These are phyloP conservation scores for Colletotrichum tropicale DNA, from an alignment of 2,329 filamentous ascomycete species.

Conservation along the genomic window DNA sequence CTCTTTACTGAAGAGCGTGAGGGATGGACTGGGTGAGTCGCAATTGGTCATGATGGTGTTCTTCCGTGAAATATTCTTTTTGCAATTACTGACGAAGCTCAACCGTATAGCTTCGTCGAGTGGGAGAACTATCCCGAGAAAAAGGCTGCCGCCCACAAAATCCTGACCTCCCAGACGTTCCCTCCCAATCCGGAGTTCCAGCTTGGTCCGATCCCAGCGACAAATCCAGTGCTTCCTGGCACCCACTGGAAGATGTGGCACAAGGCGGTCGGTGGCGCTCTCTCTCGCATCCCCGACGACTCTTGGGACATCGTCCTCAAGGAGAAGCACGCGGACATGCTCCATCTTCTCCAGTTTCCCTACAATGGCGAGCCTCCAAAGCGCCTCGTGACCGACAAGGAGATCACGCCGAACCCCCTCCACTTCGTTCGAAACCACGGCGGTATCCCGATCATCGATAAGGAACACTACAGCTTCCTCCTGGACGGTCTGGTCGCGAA, in stretches of 20 bases:
- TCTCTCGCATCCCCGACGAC: slow-evolving; percentile 56
- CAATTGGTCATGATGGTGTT: background rate
- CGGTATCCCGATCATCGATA: slow-evolving; percentile 69
- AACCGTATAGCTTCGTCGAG: slow-evolving; percentile 59
- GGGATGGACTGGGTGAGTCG: slow-evolving; percentile 36
- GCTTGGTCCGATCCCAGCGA: slow-evolving; percentile 56
- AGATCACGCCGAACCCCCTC: slow-evolving; percentile 62
- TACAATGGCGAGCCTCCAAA: slow-evolving; percentile 69
- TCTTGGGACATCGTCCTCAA: slow-evolving; percentile 60
- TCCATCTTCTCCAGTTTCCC: slow-evolving; percentile 66
- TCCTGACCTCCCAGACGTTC: slow-evolving; percentile 36
- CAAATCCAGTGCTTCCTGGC: slow-evolving; percentile 62
- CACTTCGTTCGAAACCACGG: slow-evolving; percentile 77
- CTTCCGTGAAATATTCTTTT: background rate
- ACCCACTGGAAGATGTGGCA: slow-evolving; percentile 65
- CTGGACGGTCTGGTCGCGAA: slow-evolving; percentile 66
- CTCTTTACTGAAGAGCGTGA: slow-evolving; percentile 31
- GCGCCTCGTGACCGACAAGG: slow-evolving; percentile 55
- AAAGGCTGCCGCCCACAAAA: slow-evolving; percentile 61
- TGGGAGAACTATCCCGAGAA: slow-evolving; percentile 75
- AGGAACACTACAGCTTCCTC: slow-evolving; percentile 54
- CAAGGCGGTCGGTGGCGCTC: slow-evolving; percentile 44
- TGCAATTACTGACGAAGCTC: background rate
- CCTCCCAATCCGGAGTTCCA: slow-evolving; percentile 58
- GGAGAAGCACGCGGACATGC: slow-evolving; percentile 65